phyloP scores from a whole-genome alignment of 2,329 filamentous ascomycete genomes.

The Phyllosticta ampelicida region DNA sequence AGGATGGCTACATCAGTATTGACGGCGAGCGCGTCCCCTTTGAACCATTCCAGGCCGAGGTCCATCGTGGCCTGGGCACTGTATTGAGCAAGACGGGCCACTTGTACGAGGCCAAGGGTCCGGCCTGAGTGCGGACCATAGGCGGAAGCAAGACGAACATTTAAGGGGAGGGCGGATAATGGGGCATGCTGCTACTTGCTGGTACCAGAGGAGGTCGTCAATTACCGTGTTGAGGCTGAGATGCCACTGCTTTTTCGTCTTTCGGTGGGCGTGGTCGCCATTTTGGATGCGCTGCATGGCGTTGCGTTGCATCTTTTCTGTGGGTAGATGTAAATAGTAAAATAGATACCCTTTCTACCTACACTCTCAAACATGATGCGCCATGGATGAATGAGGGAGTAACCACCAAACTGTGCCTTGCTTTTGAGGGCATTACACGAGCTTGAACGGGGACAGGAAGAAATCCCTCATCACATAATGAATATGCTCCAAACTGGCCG shows the following conservation, averaged over 20 bases:
- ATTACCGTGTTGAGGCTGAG: not conserved
- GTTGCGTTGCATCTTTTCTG: not conserved
- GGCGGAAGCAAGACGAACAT: not conserved
- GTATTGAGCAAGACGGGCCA: slow-evolving; percentile 67
- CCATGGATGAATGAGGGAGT: no score
- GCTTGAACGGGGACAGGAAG: no score
- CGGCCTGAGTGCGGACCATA: not conserved
- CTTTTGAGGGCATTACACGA: no score
- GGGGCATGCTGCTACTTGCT: not conserved
- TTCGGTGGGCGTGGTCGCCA: not conserved
- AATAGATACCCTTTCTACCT: not conserved
- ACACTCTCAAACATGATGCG: no score
- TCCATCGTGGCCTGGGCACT: slow-evolving; percentile 71
- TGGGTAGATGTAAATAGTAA: not conserved
- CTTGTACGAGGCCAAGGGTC: slow-evolving; percentile 51
- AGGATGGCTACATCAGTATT: slow-evolving; percentile 80
- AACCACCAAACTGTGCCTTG: no score
- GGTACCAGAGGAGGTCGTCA: not conserved
- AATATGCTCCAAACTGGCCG: no score
- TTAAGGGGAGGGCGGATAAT: no score
- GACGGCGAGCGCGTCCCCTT: slow-evolving; percentile 86
- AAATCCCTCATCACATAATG: no score
- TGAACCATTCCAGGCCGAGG: slow-evolving; percentile 80
- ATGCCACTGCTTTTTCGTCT: not conserved
- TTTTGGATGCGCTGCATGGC: not conserved